These are phyloP conservation scores for Hypoxylon sp. DNA, from an alignment of 2,329 filamentous ascomycete species.

Conservation along the genomic window DNA sequence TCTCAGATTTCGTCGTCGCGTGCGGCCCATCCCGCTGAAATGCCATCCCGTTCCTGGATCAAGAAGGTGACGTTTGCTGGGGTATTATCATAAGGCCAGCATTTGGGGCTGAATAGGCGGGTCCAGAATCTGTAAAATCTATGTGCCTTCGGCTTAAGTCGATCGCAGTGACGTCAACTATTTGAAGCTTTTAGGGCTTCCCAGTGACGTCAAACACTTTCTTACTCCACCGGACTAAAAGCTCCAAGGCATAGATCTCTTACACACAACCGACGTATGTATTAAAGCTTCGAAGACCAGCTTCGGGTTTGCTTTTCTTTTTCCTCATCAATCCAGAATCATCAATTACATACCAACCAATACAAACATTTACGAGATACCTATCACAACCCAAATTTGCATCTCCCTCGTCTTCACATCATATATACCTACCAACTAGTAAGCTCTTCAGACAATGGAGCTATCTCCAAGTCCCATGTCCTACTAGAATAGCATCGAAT, in stretches of 20 bases:
- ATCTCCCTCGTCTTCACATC: not conserved
- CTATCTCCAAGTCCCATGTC: not conserved
- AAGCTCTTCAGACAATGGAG: not conserved
- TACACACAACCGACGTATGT: conserved; percentile 27
- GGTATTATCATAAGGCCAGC: conserved; percentile 1
- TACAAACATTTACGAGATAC: not conserved
- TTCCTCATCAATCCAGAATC: conserved; percentile 14
- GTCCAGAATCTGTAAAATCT: conserved; percentile 26
- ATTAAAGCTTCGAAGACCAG: conserved; percentile 38
- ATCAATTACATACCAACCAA: not conserved
- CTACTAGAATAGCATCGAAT: not conserved
- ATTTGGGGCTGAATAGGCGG: conserved; percentile 25
- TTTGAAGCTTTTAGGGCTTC: conserved; percentile 10
- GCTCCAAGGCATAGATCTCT: conserved; percentile 26
- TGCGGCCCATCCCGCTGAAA: conserved; percentile 25
- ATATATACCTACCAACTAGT: conserved; percentile 10
- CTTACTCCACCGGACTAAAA: conserved; percentile 30
- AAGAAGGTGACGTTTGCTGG: conserved; percentile 1
- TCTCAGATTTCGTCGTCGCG: conserved; percentile 29
- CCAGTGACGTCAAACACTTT: conserved; percentile 48
- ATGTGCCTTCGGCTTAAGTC: conserved; percentile 29
- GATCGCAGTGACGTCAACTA: conserved; percentile 40
- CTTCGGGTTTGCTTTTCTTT: not conserved
- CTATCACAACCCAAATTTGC: not conserved
- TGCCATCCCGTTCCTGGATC: conserved; percentile 31